Conservation (phyloP, 768 basidiomycete species). For the Trametes maxima region DNA sequence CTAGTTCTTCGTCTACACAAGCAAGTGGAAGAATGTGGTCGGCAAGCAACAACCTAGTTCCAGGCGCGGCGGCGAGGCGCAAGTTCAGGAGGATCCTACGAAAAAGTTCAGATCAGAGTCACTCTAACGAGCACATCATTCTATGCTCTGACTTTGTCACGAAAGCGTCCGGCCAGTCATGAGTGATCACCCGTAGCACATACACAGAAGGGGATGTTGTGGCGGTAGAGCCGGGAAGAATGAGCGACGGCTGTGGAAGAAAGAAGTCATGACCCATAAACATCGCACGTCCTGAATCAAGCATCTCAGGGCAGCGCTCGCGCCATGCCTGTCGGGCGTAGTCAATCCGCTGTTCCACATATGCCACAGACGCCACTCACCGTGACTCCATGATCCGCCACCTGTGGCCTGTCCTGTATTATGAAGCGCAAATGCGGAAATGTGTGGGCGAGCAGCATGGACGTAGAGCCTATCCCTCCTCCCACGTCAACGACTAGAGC, state of each 20-base stretch:
- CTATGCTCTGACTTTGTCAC: slow-evolving; percentile 27
- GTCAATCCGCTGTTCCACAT: background rate
- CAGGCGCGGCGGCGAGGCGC: slow-evolving; percentile 40
- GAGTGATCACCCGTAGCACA: slow-evolving; percentile 68
- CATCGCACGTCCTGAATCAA: slow-evolving; percentile 52
- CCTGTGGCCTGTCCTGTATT: slow-evolving; percentile 62
- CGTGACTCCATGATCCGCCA: slow-evolving; percentile 50
- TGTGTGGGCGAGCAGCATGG: slow-evolving; percentile 45
- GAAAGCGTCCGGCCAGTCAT: slow-evolving; percentile 75
- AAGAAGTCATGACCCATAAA: slow-evolving; percentile 84
- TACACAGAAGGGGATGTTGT: slow-evolving; percentile 57
- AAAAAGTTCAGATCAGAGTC: slow-evolving; percentile 31
- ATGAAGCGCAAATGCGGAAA: slow-evolving; percentile 50
- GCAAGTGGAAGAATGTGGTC: slow-evolving; percentile 74
- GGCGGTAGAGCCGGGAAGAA: slow-evolving; percentile 20
- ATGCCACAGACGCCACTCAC: slow-evolving; percentile 18
- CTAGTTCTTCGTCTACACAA: slow-evolving; percentile 52
- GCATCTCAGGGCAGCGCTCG: slow-evolving; percentile 56
- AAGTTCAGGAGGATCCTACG: slow-evolving; percentile 48
- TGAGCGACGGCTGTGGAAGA: slow-evolving; percentile 49
- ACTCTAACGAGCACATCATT: background rate
- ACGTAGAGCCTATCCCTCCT: slow-evolving; percentile 63
- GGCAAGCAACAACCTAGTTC: slow-evolving; percentile 67
- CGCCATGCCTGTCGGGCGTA: slow-evolving; percentile 54
- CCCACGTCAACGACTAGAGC: slow-evolving; percentile 67